Conservation (phyloP, 106 monocot genomes). For the Triglochin maritima region DNA sequence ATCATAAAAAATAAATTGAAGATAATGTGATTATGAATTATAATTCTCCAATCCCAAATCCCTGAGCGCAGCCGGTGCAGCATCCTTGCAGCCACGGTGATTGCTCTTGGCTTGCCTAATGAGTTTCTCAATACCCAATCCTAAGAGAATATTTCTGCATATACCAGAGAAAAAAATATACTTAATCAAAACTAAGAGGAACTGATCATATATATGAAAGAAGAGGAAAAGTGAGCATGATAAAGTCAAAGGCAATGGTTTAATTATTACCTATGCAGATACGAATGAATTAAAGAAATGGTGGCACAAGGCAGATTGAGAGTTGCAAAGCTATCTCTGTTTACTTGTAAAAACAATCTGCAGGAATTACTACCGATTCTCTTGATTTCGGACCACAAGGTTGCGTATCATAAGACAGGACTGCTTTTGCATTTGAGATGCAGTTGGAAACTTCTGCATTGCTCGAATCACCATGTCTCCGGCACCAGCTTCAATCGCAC, state of each 20-base stretch:
- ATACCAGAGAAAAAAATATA: not conserved
- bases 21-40: conserved; percentile 20
- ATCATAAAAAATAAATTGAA: too few species aligned
- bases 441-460: conserved; percentile 77
- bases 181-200: not conserved
- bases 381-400: conserved; percentile 74
- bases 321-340: not conserved
- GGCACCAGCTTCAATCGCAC: conserved; percentile 75
- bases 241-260: too few species aligned
- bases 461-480: conserved; percentile 66
- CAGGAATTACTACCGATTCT: conserved; percentile 50
- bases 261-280: too few species aligned
- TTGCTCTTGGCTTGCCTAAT: conserved; percentile 64
- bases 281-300: too few species aligned
- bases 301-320: too few species aligned
- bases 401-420: conserved; percentile 92
- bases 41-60: conserved; percentile 87
- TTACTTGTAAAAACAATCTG: not conserved
- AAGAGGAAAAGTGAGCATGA: not conserved
- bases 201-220: not conserved
- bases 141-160: conserved; percentile 60
- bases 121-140: conserved; percentile 61
- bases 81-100: conserved; percentile 68
- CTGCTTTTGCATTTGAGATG: conserved; percentile 85
- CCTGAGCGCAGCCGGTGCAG: conserved; percentile 71